Evolutionary conservation across 2,329 filamentous ascomycete genomes (phyloP).

Genomic region (Fusarium protoensiforme): DNA sequence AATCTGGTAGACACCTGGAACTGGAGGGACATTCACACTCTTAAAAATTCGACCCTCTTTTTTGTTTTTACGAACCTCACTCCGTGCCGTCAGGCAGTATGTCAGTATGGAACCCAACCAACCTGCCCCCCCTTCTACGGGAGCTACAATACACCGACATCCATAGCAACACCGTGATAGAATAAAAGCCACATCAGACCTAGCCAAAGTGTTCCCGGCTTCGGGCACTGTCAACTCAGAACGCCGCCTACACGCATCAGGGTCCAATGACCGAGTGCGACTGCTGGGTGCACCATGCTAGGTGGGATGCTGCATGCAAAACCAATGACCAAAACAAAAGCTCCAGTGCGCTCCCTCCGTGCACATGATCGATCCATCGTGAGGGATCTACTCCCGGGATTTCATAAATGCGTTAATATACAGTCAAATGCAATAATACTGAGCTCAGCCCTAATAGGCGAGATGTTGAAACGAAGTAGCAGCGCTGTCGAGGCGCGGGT

Average conservation of each 20-base stretch:
- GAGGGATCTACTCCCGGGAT: constrained; percentile 29
- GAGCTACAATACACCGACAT: constrained; percentile 18
- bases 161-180: constrained; percentile 29
- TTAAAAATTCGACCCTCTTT: constrained; percentile 26
- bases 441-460: constrained; percentile 14
- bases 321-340: constrained; percentile 33
- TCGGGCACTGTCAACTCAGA: constrained; percentile 28
- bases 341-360: constrained; percentile 35
- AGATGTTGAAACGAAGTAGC: constrained; percentile 24
- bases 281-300: constrained; percentile 20
- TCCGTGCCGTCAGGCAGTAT: constrained; percentile 27
- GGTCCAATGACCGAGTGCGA: constrained; percentile 12
- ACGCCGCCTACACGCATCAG: constrained; percentile 34
- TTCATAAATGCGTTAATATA: constrained; percentile 45
- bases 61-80: constrained; percentile 41
- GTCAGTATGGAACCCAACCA: constrained; percentile 15
- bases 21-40: constrained; percentile 21
- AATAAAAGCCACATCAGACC: constrained; percentile 33
- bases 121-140: constrained; percentile 24
- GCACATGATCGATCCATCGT: constrained; percentile 33
- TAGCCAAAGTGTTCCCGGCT: constrained; percentile 1
- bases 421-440: constrained; percentile 33
- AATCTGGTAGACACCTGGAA: not conserved
- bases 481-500: constrained; percentile 43
- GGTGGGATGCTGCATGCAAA: constrained; percentile 31